Evolutionary conservation across 352 stramenopile species (phyloP).

Genomic region (Globisporangium camurandrum): DNA sequence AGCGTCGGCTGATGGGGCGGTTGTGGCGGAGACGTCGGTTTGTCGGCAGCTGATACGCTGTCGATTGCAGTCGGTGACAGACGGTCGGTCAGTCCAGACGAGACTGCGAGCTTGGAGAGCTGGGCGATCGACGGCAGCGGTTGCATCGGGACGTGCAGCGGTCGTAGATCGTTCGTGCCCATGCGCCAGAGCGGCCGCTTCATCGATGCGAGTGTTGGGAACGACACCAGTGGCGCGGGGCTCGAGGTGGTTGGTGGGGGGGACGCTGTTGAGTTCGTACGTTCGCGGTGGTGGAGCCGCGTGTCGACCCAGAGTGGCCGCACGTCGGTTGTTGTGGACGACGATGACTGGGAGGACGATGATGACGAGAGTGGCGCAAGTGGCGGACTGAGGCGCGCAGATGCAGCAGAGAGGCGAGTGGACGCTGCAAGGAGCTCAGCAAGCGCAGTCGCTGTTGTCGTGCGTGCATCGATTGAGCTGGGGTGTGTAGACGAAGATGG

Average conservation of each 20-base stretch:
- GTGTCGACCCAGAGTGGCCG: slow-evolving; percentile 1
- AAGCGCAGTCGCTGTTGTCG: slow-evolving; percentile 11
- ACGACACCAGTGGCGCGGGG: background rate
- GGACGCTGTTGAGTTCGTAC: background rate
- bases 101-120: slow-evolving; percentile 9
- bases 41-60: no score
- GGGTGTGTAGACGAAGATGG: no score
- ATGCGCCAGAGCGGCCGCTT: slow-evolving; percentile 10
- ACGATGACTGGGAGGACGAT: background rate
- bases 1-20: background rate
- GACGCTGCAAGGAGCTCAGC: slow-evolving; percentile 10
- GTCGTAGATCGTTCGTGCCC: background rate
- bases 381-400: no score
- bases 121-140: slow-evolving; percentile 13
- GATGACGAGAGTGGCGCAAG: no score
- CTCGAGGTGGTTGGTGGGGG: background rate
- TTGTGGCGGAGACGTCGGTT: no score
- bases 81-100: slow-evolving; percentile 1
- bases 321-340: background rate
- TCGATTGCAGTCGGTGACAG: slow-evolving; percentile 8
- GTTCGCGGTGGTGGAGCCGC: slow-evolving; percentile 1
- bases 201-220: slow-evolving; percentile 5
- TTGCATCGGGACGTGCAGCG: slow-evolving; percentile 7
- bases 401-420: no score
- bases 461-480: slow-evolving; percentile 10